Evolutionary conservation across 2,329 filamentous ascomycete species (phyloP), one percentile per base, ranked within the genome.

Genomic region (Penicillium olsonii): DNA sequence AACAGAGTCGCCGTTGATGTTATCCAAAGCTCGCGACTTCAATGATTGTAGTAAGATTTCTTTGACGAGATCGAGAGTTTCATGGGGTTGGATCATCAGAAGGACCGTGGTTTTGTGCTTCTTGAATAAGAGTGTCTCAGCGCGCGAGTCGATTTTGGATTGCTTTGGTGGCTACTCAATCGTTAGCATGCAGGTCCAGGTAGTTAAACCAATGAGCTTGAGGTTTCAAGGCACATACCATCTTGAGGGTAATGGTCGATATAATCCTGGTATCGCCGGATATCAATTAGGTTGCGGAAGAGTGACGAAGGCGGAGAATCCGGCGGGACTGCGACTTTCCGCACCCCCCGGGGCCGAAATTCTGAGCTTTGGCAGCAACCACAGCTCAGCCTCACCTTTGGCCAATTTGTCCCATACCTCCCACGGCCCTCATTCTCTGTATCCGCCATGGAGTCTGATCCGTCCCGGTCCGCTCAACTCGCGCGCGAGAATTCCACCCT

Each of bases 71-170:
- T 75, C 70, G 62, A 90, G 82, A 10, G 83, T 69, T 33, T 79
- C 78, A 12, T 79, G 72, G 5, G 83, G 73, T 33, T 83, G 78
- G 38, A 87, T 78, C 54, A 87, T 84, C 50, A 91, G 76, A 61
- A 88, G 82, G 56, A 90, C 77, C 4, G 87, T 91, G 60, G 84
- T 81, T 50, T 83, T 82, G 64, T 87, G 84, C 66, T 87, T 80
- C 69, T 90, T 90, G 73, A 92, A 84, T 52, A 85, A 80, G 47
- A 92, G 73, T 9, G 87, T 88, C 60, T 82, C 77, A 57, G 80
- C 75, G n/a, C 77, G 72, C 37, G 83, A 77, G 40, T 67, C 62
- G 22, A 60, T 41, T 19, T 63, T 62, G 18, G 54, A 37, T 49
- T 54, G 42, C 24, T 49, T 51, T 11, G 51, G 60, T 19, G 48